These are phyloP conservation scores for Colletotrichum sidae DNA, from an alignment of 2,329 filamentous ascomycete species.

Conservation along the genomic window DNA sequence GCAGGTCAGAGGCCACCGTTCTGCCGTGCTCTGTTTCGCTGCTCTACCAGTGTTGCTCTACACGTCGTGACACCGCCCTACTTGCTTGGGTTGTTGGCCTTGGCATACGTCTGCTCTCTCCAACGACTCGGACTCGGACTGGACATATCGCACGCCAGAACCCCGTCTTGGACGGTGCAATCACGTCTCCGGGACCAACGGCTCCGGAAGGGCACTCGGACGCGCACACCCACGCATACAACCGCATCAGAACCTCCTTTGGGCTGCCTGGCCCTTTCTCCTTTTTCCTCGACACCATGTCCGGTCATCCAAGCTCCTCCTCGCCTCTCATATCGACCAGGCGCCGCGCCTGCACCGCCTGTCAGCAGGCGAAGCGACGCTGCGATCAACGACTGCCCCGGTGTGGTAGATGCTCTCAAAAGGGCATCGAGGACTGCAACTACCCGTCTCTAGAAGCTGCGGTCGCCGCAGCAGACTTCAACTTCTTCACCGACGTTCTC, in stretches of 20 bases:
- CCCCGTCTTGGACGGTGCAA: no score
- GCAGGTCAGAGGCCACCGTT: no score
- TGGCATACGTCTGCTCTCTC: no score
- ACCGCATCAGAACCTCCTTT: background rate
- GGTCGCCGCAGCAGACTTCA: conserved; percentile 40
- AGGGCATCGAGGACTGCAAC: conserved; percentile 40
- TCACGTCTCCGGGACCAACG: no score
- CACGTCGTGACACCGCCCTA: no score
- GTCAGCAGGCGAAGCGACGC: conserved; percentile 50
- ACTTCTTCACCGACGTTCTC: conserved; percentile 43
- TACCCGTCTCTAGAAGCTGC: conserved; percentile 40
- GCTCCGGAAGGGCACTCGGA: background rate
- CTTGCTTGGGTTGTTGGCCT: no score
- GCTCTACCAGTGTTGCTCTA: no score
- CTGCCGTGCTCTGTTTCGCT: no score
- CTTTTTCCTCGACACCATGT: conserved; percentile 30
- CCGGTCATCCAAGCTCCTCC: conserved; percentile 33
- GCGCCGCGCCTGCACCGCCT: conserved; percentile 49
- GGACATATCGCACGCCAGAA: no score
- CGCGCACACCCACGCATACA: conserved; percentile 1
- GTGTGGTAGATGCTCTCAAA: conserved; percentile 47
- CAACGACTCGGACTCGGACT: no score
- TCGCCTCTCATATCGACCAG: conserved; percentile 37
- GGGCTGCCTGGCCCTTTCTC: conserved; percentile 11
- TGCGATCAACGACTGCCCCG: conserved; percentile 49